Percentiles rank a stretch among this genome's conserved stretches.
Evolutionary conservation across 306 rosid genomes (phyloP).

Genomic region (Benincasa hispida): DNA sequence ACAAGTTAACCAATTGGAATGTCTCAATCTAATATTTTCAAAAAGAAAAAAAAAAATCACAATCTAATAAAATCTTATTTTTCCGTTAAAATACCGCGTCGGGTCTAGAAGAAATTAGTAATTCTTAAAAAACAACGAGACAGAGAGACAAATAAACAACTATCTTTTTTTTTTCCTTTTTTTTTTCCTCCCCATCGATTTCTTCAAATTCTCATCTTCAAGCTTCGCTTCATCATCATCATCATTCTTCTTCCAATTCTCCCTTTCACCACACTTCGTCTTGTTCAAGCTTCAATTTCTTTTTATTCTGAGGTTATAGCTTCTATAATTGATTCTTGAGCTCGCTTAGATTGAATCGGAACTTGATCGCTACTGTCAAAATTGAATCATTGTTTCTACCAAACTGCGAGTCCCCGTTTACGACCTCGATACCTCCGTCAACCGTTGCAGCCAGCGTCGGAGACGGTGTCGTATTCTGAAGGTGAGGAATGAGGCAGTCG

Average conservation of each 20-base stretch:
- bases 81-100: not conserved
- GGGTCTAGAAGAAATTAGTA: not conserved
- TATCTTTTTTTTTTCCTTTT: not conserved
- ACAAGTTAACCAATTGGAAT: not conserved
- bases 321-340: not conserved
- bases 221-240: not conserved
- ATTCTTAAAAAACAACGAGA: not conserved
- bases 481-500: constrained; percentile 25
- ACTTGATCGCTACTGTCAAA: not conserved
- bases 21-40: not conserved
- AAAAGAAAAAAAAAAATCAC: not conserved
- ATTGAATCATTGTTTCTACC: not conserved
- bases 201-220: not conserved
- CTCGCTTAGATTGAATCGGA: not conserved
- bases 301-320: not conserved
- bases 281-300: not conserved
- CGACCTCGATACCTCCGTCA: not conserved
- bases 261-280: not conserved
- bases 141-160: not conserved
- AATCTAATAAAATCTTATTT: not conserved
- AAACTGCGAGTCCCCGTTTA: not conserved
- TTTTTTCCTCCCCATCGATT: not conserved
- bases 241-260: not conserved
- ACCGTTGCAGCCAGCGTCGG: constrained; percentile 1
- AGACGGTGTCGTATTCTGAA: constrained; percentile 2